A percentile compares a stretch with the other conserved stretches of the same genome.
phyloP scores from a whole-genome alignment of 495 filamentous ascomycete species.

The Apodospora peruviana region DNA sequence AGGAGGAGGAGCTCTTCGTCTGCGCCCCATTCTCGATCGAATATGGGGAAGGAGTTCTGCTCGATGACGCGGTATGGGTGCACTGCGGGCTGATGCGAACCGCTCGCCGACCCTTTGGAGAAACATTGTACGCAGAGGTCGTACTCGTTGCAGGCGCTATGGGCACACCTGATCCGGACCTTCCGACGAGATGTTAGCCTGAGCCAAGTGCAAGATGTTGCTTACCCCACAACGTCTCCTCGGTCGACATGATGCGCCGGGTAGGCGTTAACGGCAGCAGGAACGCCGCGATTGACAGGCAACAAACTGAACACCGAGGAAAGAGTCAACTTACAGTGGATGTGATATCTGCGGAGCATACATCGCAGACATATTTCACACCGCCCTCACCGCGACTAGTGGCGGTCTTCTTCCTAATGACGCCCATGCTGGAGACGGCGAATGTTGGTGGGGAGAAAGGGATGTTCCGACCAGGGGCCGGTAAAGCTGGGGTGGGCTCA shows the following conservation, averaged over 20 bases:
- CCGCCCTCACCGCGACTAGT: slow-evolving; percentile 84
- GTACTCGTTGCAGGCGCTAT: slow-evolving; percentile 80
- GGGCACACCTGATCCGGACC: slow-evolving; percentile 92
- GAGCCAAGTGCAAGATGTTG: slow-evolving; percentile 1
- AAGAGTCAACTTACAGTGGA: slow-evolving; percentile 66
- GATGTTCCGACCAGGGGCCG: slow-evolving; percentile 14
- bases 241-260: slow-evolving; percentile 4
- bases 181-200: slow-evolving; percentile 30
- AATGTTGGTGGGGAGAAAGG: slow-evolving; percentile 7
- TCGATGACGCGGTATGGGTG: slow-evolving; percentile 93
- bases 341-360: slow-evolving; percentile 92
- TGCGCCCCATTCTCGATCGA: slow-evolving; percentile 90
- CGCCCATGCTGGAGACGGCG: slow-evolving; percentile 59
- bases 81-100: slow-evolving; percentile 74
- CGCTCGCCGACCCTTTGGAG: slow-evolving; percentile 66
- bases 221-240: slow-evolving; percentile 13
- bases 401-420: slow-evolving; percentile 94
- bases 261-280: too few relatives aligned
- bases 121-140: slow-evolving; percentile 98
- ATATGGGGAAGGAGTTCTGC: slow-evolving; percentile 96
- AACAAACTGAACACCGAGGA: not conserved
- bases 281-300: too few relatives aligned
- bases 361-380: slow-evolving; percentile 91
- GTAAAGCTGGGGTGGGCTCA: slow-evolving; percentile 6
- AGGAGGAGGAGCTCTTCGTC: slow-evolving; percentile 91